Conservation (phyloP, 805 yeast genomes). For the Candida koratica region DNA sequence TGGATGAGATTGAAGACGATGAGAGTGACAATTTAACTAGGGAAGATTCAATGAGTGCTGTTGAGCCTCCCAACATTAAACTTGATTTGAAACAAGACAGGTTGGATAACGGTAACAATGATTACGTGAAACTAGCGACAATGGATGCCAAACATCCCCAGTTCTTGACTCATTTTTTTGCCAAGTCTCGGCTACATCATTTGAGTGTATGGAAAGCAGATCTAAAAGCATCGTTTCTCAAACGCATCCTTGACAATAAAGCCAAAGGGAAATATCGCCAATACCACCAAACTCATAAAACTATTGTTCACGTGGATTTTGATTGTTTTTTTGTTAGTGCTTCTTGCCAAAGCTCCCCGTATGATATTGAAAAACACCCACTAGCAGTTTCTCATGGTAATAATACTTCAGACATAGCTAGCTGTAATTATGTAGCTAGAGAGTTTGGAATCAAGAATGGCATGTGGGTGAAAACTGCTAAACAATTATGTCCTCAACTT, state of each 20-base stretch:
- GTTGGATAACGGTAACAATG: constrained; percentile 11
- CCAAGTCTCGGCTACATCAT: constrained; percentile 83
- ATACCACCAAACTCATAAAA: constrained; percentile 13
- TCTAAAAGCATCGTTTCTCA: constrained; percentile 57
- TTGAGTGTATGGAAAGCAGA: constrained; percentile 83
- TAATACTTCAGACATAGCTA: constrained; percentile 72
- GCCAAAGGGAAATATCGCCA: neutral
- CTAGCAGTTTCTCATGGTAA: constrained; percentile 65
- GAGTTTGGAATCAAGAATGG: constrained; percentile 78
- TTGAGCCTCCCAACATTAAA: neutral
- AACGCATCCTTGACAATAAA: constrained; percentile 34
- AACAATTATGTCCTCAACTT: constrained; percentile 60
- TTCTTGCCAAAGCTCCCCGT: constrained; percentile 56
- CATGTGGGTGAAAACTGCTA: constrained; percentile 80
- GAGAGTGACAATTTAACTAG: neutral
- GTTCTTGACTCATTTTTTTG: constrained; percentile 67
- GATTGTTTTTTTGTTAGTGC: constrained; percentile 93
- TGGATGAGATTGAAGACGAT: constrained; percentile 8
- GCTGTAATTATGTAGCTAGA: constrained; percentile 88
- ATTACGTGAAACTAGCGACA: constrained; percentile 12
- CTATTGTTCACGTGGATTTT: constrained; percentile 80
- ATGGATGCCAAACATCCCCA: constrained; percentile 71
- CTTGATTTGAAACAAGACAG: constrained; percentile 6
- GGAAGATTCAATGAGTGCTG: constrained; percentile 8
- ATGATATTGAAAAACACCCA: constrained; percentile 47